Evolutionary conservation across 805 yeast genomes (phyloP).

Genomic region (Sugiyamaella smithiae): DNA sequence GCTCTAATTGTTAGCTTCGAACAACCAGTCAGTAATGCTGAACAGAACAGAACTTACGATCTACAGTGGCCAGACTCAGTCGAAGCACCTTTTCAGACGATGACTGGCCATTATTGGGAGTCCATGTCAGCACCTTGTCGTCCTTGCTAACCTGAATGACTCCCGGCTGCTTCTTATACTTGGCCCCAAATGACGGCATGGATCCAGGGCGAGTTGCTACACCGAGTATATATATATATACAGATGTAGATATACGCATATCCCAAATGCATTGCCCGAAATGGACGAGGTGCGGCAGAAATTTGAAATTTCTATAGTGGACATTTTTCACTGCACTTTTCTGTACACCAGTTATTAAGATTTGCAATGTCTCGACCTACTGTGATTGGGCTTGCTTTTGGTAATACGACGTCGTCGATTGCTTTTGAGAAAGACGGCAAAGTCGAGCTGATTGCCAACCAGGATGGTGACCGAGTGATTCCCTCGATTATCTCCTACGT

Average conservation of each 20-base stretch:
- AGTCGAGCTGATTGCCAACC: constrained; percentile 97
- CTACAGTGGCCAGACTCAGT: constrained; percentile 3
- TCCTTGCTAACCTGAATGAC: constrained; percentile 6
- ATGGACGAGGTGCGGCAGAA: constrained; percentile 1
- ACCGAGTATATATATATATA: neutral
- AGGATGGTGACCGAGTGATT: constrained; percentile 97
- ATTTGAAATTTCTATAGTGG: neutral
- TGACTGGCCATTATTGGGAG: neutral
- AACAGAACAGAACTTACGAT: constrained; percentile 7
- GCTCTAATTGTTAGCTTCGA: constrained; percentile 23
- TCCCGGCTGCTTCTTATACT: constrained; percentile 18
- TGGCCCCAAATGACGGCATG: constrained; percentile 9
- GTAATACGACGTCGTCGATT: constrained; percentile 92
- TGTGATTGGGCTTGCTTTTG: constrained; percentile 92
- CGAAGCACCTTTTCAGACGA: neutral
- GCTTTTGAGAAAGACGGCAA: constrained; percentile 88
- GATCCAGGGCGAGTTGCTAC: neutral
- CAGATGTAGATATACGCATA: no score
- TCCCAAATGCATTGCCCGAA: neutral
- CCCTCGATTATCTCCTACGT: constrained; percentile 91
- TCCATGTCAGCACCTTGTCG: constrained; percentile 11
- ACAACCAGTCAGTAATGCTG: no score
- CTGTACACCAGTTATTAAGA: neutral
- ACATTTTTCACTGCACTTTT: neutral
- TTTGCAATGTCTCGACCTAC: constrained; percentile 32